Evolutionary conservation across 495 filamentous ascomycete species (phyloP), one percentile per base, ranked within the genome.

Genomic region (Daldinia vernicosa): DNA sequence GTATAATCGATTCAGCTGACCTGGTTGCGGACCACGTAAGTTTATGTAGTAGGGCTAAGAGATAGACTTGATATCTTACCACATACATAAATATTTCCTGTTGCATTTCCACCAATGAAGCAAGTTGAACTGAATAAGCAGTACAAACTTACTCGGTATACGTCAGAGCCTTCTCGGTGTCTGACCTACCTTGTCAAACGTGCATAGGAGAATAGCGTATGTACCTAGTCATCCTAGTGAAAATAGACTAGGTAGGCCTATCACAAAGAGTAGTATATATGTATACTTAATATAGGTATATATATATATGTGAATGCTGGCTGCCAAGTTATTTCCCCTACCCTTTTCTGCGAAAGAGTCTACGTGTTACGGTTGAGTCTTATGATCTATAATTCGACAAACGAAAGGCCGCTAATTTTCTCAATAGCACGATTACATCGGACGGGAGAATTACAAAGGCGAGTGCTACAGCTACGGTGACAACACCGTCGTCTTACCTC

Each of bases 101-200:
- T 45, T 19, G 5, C 19, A 7, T 52, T 56, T 64, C 67, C 67
- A 28, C 60, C 19, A 55, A 70, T 60, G 24, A 37, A 55, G 61
- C 14, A 24, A 40, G 57, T 22, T n/a, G 32, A 56, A 27, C 39
- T 37, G 37, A 27, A 54, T 28, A 22, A 11, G 22, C 59, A 56
- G 35, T 43, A 54, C 52, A 60, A 59, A 26, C 30, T 28, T n/a
- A 8, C 63, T 67, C 45, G 59, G 60, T 60, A 60, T 28, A 72
- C 69, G 63, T 67, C 59, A 72, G 63, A 57, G 52, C 57, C 28
- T 14, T 3, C 35, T 54, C 27, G 28, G 24, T 54, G 37, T 58
- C 40, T 45, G 43, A 63, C 52, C 40, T 58, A 47, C 22, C 39
- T 12, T 26, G 39, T 24, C 52, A 56, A 11, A 45, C 33, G 26